Evolutionary conservation across 495 filamentous ascomycete genomes (phyloP).

Genomic region (Rhizodiscina lignyota): DNA sequence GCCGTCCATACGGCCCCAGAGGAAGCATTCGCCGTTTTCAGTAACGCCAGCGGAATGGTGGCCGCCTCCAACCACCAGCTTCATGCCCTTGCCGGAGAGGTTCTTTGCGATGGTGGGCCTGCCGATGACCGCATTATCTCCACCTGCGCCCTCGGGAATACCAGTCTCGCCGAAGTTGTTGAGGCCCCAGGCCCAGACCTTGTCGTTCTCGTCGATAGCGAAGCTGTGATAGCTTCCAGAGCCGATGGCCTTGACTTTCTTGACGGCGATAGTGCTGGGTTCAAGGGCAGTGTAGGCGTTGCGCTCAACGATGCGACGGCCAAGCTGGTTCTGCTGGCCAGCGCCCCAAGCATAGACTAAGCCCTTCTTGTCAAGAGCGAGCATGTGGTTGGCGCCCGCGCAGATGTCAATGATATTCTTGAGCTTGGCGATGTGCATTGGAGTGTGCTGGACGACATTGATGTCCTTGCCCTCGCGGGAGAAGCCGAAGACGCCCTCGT

Average conservation of each 20-base stretch:
- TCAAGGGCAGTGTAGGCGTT: conserved; percentile 41
- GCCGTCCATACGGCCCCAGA: conserved; percentile 55
- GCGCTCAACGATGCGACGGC: conserved; percentile 46
- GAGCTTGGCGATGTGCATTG: conserved; percentile 32
- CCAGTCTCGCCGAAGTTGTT: conserved; percentile 80
- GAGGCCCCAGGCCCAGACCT: conserved; percentile 70
- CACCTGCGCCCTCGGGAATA: conserved; percentile 49
- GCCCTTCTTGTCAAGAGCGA: conserved; percentile 51
- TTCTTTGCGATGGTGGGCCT: conserved; percentile 42
- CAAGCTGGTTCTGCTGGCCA: conserved; percentile 63
- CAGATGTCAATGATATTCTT: conserved; percentile 46
- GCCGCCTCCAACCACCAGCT: conserved; percentile 43
- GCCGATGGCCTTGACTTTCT: conserved; percentile 37
- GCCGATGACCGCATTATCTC: conserved; percentile 39
- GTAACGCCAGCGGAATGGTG: conserved; percentile 53
- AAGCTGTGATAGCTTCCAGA: conserved; percentile 61
- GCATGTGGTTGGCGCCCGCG: conserved; percentile 51
- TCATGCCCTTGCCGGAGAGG: conserved; percentile 35
- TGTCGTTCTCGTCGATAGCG: conserved; percentile 52
- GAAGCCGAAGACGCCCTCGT: conserved; percentile 65
- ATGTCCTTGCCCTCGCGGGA: conserved; percentile 12
- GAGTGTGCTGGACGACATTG: conserved; percentile 23
- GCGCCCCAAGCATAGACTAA: conserved; percentile 55
- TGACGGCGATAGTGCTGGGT: conserved; percentile 52
- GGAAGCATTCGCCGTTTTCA: conserved; percentile 40